These are phyloP conservation scores for Plasmodium reichenowi DNA, from an alignment of 169 alveolate species.

Conservation along the genomic window DNA sequence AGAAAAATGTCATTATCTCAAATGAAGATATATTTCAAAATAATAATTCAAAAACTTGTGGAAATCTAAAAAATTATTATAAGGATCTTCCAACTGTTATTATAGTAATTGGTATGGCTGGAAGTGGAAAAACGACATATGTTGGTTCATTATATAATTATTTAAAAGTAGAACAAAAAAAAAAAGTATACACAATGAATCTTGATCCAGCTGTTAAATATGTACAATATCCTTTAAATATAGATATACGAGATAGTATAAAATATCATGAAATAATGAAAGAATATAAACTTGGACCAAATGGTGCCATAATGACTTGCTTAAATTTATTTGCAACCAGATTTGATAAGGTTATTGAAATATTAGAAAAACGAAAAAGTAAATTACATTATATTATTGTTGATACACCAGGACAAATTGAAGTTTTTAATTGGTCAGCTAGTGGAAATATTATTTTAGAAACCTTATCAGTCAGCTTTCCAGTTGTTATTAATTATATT, in stretches of 20 bases:
- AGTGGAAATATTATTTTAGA: constrained; percentile 97
- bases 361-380: constrained; percentile 89
- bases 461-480: constrained; percentile 94
- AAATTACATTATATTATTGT: constrained; percentile 93
- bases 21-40: not conserved
- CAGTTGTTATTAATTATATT: constrained; percentile 93
- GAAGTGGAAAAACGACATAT: constrained; percentile 96
- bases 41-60: not conserved
- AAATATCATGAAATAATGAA: constrained; percentile 97
- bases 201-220: constrained; percentile 98
- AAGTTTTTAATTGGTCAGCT: constrained; percentile 99
- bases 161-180: constrained; percentile 81
- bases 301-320: constrained; percentile 99
- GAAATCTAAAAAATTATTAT: constrained; percentile 44
- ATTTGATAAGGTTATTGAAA: constrained; percentile 93
- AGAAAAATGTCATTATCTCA: not conserved
- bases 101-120: constrained; percentile 94
- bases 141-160: constrained; percentile 88
- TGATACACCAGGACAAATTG: constrained; percentile 99
- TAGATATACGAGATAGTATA: constrained; percentile 97
- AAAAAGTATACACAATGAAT: constrained; percentile 95
- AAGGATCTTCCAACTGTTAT: constrained; percentile 66
- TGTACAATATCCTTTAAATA: constrained; percentile 66
- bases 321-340: constrained; percentile 96
- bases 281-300: constrained; percentile 97